Evolutionary conservation across 331 rosid species (phyloP).

Genomic region (Malus hybrid): DNA sequence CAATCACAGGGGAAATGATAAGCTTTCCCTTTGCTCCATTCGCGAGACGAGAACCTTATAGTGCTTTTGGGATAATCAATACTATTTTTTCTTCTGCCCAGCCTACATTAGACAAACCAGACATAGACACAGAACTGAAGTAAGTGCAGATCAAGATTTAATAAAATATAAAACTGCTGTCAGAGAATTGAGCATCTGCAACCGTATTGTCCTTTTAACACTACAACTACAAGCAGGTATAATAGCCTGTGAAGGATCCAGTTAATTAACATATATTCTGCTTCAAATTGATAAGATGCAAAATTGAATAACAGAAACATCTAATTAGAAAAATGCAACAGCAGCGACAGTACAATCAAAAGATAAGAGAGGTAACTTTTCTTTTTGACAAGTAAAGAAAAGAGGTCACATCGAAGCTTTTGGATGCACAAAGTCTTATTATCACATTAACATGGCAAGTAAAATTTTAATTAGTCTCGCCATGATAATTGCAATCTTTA

Average conservation of each 20-base stretch:
- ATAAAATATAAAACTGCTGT: background rate
- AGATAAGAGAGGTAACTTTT: background rate
- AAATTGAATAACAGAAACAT: background rate
- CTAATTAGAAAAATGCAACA: background rate
- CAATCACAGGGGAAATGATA: background rate
- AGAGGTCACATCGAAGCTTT: too few species aligned
- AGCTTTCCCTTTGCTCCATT: background rate
- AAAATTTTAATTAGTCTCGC: background rate
- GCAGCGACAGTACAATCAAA: background rate
- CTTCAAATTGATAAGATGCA: background rate
- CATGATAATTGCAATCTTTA: background rate
- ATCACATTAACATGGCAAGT: background rate
- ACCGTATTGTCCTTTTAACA: background rate
- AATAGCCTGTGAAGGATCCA: background rate
- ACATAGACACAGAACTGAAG: constrained; percentile 15
- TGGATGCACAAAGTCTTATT: too few species aligned
- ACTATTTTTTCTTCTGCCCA: constrained; percentile 47
- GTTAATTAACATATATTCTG: background rate
- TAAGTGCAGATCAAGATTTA: background rate
- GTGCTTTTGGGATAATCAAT: background rate
- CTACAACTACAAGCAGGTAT: background rate
- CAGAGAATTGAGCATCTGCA: background rate
- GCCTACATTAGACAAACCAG: constrained; percentile 43
- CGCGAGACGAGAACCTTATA: background rate
- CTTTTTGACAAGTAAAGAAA: background rate